phyloP scores from a whole-genome alignment of 2,329 filamentous ascomycete species.

The Ilyonectria sp. region DNA sequence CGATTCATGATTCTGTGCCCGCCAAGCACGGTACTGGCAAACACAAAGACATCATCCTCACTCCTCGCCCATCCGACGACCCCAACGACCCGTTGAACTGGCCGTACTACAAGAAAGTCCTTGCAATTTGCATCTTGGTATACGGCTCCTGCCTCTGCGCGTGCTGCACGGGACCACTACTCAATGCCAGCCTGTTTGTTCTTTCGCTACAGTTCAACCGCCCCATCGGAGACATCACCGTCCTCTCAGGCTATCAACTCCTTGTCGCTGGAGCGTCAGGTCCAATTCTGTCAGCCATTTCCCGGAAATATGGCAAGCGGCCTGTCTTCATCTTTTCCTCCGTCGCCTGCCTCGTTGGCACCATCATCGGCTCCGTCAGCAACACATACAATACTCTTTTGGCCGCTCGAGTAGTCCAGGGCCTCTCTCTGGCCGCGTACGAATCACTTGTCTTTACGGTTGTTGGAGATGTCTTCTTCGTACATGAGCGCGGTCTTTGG shows the following conservation, averaged over 20 bases:
- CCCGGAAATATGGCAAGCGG: slow-evolving; percentile 1
- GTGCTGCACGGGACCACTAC: background rate
- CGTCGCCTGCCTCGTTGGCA: background rate
- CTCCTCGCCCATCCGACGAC: background rate
- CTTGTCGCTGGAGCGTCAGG: background rate
- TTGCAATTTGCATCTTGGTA: background rate
- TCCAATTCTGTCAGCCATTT: background rate
- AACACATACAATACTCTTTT: slow-evolving; percentile 16
- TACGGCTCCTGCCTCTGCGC: slow-evolving; percentile 4
- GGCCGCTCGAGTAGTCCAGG: slow-evolving; percentile 23
- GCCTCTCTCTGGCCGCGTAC: slow-evolving; percentile 19
- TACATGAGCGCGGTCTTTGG: slow-evolving; percentile 27
- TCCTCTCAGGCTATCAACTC: slow-evolving; percentile 4
- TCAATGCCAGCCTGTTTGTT: slow-evolving; percentile 1
- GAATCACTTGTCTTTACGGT: slow-evolving; percentile 26
- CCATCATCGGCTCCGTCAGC: background rate
- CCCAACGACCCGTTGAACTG: background rate
- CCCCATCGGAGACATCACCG: slow-evolving; percentile 3
- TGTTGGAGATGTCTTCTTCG: slow-evolving; percentile 29
- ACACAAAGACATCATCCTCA: background rate
- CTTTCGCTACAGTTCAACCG: background rate
- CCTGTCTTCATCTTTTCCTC: slow-evolving; percentile 5
- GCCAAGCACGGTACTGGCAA: background rate
- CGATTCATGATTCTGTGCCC: background rate
- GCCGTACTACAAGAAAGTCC: background rate